Conservation (phyloP, 805 yeast species). For the Isabelozyma rhagii region DNA sequence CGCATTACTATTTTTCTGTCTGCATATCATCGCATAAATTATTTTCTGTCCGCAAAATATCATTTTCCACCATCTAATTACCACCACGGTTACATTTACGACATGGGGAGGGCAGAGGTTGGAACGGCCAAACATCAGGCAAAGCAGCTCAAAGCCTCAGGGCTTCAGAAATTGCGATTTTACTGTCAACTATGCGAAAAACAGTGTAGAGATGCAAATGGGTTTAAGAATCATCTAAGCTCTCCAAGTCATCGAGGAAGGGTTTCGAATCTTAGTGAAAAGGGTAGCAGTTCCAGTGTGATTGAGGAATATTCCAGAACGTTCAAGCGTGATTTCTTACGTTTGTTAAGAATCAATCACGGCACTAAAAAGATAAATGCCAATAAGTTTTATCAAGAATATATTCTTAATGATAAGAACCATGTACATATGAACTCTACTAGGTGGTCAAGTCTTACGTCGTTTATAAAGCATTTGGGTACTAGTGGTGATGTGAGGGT, state of each 20-base stretch:
- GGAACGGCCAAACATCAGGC: conserved; percentile 63
- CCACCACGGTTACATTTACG: too few relatives aligned
- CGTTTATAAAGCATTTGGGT: conserved; percentile 62
- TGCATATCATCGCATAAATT: neutral
- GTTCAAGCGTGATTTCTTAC: conserved; percentile 64
- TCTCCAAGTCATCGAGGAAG: conserved; percentile 74
- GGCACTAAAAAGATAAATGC: conserved; percentile 80
- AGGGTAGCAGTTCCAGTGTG: conserved; percentile 44
- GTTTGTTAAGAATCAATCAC: conserved; percentile 61
- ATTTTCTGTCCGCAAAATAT: neutral
- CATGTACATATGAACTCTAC: conserved; percentile 94
- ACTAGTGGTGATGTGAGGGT: conserved; percentile 55
- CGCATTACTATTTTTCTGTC: neutral
- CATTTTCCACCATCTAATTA: neutral
- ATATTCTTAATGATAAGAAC: conserved; percentile 67
- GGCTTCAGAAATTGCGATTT: conserved; percentile 80
- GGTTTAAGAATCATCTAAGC: conserved; percentile 83
- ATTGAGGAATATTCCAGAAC: conserved; percentile 57
- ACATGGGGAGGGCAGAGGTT: conserved; percentile 30
- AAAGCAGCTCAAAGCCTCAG: conserved; percentile 75
- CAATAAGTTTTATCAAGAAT: conserved; percentile 87
- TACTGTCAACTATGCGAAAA: conserved; percentile 91
- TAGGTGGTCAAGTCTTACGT: conserved; percentile 65
- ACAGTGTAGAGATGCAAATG: conserved; percentile 95
- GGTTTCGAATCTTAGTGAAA: conserved; percentile 32